phyloP scores from a whole-genome alignment of 2,329 filamentous ascomycete species.

The Mollisiaceae sp. region DNA sequence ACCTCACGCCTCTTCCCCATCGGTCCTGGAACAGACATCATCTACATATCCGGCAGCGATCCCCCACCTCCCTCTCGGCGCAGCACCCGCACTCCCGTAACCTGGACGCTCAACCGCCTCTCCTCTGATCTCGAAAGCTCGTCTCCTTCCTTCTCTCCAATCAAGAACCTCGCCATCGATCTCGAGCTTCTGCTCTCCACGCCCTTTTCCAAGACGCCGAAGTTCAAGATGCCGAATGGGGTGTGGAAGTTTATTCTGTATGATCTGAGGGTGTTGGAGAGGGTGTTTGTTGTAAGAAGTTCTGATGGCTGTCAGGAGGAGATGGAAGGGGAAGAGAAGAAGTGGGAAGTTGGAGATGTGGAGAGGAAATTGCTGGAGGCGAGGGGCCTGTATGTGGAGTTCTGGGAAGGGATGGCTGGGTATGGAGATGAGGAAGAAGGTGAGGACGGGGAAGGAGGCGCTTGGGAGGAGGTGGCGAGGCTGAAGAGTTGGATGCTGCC shows the following conservation, averaged over 20 bases:
- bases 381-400: slow-evolving; percentile 8
- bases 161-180: slow-evolving; percentile 20
- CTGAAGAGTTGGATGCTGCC: slow-evolving; percentile 17
- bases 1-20: slow-evolving; percentile 9
- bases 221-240: slow-evolving; percentile 12
- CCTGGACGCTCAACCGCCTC: slow-evolving; percentile 20
- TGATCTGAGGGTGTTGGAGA: slow-evolving; percentile 16
- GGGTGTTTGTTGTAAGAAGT: slow-evolving; percentile 17
- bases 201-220: slow-evolving; percentile 17
- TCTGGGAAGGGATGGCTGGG: slow-evolving; percentile 8
- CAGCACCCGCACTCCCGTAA: slow-evolving; percentile 13
- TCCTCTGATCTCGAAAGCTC: slow-evolving; percentile 5
- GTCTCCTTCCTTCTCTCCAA: slow-evolving; percentile 10
- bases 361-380: slow-evolving; percentile 15
- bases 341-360: slow-evolving; percentile 13
- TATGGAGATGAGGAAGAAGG: neutral
- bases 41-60: slow-evolving; percentile 23
- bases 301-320: neutral
- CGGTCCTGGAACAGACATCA: slow-evolving; percentile 23
- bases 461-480: slow-evolving; percentile 2
- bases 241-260: slow-evolving; percentile 21
- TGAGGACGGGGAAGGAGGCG: neutral
- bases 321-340: neutral
- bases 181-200: slow-evolving; percentile 16
- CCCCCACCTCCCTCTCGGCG: neutral